Conservation (phyloP, 257 asterid species). For the Solanum infundibuliforme region DNA sequence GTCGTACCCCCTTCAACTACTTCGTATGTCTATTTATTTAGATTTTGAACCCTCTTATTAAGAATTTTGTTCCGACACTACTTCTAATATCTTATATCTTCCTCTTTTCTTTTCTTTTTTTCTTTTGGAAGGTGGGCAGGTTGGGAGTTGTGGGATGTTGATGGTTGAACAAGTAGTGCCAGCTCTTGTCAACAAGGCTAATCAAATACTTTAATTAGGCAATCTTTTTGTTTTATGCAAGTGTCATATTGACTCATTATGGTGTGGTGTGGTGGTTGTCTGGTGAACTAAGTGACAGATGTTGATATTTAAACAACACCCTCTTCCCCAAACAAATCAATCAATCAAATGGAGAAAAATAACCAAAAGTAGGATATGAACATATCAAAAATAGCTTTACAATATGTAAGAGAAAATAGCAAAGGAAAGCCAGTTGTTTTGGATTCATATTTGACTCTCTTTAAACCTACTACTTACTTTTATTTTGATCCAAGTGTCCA, state of each 20-base stretch:
- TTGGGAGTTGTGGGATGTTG: not conserved
- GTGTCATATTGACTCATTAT: not conserved
- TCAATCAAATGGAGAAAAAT: not conserved
- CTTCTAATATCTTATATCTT: not conserved
- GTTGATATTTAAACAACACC: not conserved
- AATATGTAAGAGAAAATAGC: not conserved
- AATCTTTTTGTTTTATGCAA: not conserved
- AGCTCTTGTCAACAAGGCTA: not conserved
- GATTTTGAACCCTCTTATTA: no score
- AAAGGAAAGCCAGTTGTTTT: not conserved
- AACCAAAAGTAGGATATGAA: not conserved
- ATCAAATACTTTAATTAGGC: not conserved
- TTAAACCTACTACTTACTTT: not conserved
- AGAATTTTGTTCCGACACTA: no score
- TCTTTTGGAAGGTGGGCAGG: not conserved
- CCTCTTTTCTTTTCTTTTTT: not conserved
- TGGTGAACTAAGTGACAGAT: not conserved
- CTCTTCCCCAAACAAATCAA: not conserved
- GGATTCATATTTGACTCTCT: not conserved
- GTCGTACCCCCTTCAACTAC: no score
- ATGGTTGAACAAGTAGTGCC: not conserved
- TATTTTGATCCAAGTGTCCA: not conserved
- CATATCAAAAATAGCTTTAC: not conserved
- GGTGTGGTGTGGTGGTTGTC: not conserved
- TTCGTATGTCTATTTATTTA: no score